Base-by-base conservation (phyloP, 768 basidiomycete genomes). In the Punctularia strigosozonata region DNA sequence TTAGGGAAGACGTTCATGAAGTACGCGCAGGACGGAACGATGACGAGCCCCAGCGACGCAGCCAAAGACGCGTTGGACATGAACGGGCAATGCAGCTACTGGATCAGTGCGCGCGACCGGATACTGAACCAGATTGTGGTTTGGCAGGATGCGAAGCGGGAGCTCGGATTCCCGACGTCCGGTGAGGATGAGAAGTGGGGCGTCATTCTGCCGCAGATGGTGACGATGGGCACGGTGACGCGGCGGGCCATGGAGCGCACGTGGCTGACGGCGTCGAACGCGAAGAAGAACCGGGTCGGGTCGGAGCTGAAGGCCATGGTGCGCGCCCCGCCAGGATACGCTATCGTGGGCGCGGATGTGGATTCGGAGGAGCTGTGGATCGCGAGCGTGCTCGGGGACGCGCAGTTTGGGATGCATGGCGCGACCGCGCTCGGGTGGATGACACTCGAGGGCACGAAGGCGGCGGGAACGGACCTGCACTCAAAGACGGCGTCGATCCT, bases 301-400 rank as follows among this genome's bases (percentile, higher is more conserved):
- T 95, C 91, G 1, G 95, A 99, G 60, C 73, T 98, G 45, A 98
- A 98, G 56, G 87, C 92, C 3, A 95, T 98, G 92, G 80, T 99
- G 6, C 80, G 85, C 18, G 92, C 92, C 0, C 95, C 94, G 2
- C 71, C 76, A 0, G 92, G 95, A 1, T 95, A 94, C 55, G 75
- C 83, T 5, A 86, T 99, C 46, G 90, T 99, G 17, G 95, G 95
- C 4, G 95, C 95, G 0, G 95, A 99, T 56, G 95, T 99, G 18
- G 95, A 99, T 58, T 94, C 90, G 34, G 94, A 98, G 61, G 95
- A 99, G 58, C 66, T 99, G 18, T 98, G 95, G 95, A 98, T 98
- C 46, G 94, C 92, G 15, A 91, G 87, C 51, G 88, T 89, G 43
- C 94, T 98, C 88, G 94, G 94, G 1, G 95, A 98, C 52, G 87